A percentile compares a stretch with the other conserved stretches of the same genome.
Evolutionary conservation across 257 asterid species (phyloP).

Genomic region (Ophiorrhiza pumila): DNA sequence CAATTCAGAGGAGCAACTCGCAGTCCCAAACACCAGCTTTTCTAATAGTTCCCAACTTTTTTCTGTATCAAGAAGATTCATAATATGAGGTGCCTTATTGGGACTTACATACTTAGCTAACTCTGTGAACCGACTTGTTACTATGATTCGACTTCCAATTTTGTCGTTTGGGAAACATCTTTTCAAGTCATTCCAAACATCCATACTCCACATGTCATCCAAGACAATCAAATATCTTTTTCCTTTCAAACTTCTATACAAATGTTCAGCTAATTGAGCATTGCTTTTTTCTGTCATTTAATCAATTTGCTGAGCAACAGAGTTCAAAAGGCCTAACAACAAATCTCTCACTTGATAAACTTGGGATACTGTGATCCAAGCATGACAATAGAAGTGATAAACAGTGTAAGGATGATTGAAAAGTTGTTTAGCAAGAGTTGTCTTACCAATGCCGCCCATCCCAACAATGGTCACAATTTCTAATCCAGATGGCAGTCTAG

Average conservation of each 20-base stretch:
- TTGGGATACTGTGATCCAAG: slow-evolving; percentile 10
- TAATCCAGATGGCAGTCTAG: neutral
- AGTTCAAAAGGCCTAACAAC: neutral
- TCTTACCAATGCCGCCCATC: slow-evolving; percentile 14
- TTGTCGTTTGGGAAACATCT: slow-evolving; percentile 1
- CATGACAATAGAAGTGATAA: slow-evolving; percentile 9
- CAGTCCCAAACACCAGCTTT: neutral
- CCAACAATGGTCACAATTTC: neutral
- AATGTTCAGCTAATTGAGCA: neutral
- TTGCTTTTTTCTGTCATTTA: neutral
- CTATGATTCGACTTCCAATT: neutral
- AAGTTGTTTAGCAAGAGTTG: neutral
- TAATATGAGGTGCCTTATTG: neutral
- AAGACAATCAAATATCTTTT: neutral
- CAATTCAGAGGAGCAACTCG: neutral
- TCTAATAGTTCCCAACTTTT: slow-evolving; percentile 3
- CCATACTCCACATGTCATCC: slow-evolving; percentile 9
- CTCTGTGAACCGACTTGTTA: neutral
- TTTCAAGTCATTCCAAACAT: neutral
- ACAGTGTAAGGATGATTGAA: neutral
- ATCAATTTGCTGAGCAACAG: neutral
- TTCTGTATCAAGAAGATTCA: neutral
- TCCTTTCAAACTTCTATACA: slow-evolving; percentile 14
- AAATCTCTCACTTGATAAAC: slow-evolving; percentile 2
- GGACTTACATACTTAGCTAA: neutral